Evolutionary conservation across 163 green algal genomes (phyloP).

Genomic region (Coccomyxa subellipsoidea): DNA sequence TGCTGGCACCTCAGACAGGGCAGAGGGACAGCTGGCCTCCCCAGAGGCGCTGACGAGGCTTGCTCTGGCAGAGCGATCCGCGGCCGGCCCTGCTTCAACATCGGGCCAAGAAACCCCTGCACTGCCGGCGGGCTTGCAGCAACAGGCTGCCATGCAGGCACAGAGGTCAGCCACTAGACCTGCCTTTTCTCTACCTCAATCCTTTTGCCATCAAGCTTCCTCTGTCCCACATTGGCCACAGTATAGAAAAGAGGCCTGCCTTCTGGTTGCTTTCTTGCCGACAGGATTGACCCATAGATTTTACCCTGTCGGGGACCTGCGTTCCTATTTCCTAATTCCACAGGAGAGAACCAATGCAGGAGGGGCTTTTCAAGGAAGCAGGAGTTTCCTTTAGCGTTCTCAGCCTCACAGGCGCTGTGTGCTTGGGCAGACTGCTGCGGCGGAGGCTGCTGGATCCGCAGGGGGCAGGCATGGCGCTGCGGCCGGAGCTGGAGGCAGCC

Average conservation of each 20-base stretch:
- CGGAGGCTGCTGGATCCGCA: conserved; percentile 10
- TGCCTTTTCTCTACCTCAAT: no score
- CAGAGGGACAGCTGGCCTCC: background rate
- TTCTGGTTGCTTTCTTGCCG: no score
- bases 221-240: background rate
- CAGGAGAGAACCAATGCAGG: background rate
- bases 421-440: background rate
- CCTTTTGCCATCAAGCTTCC: no score
- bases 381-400: background rate
- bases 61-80: background rate
- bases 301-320: no score
- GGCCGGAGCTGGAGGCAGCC: conserved; percentile 19
- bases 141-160: background rate
- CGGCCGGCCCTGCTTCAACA: background rate
- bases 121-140: background rate
- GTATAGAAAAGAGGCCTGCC: no score
- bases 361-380: background rate
- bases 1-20: background rate
- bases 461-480: conserved; percentile 23
- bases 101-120: conserved; percentile 13
- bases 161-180: background rate
- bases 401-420: background rate
- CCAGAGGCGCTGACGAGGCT: background rate
- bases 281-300: no score
- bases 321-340: no score